These are phyloP conservation scores for Alloteropsis semialata DNA, from an alignment of 176 grass and related monocot species.

Conservation along the genomic window DNA sequence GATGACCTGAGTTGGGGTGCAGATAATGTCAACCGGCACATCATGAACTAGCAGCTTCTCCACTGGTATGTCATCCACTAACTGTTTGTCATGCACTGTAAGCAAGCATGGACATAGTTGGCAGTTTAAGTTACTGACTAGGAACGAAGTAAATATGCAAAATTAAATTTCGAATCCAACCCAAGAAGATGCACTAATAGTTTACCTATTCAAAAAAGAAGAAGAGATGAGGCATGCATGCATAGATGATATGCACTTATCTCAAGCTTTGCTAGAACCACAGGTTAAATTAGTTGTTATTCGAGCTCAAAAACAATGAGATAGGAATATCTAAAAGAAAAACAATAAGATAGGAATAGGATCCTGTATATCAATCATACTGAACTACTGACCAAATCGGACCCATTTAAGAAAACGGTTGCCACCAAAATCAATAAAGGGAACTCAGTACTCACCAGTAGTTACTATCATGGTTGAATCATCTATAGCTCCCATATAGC, in stretches of 20 bases:
- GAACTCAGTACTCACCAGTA: slow-evolving; percentile 60
- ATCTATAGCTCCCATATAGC: slow-evolving; percentile 89
- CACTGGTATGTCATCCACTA: slow-evolving; percentile 85
- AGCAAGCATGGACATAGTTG: slow-evolving; percentile 2
- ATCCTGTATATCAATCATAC: slow-evolving; percentile 4
- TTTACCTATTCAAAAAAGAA: slow-evolving; percentile 6
- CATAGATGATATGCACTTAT: background rate
- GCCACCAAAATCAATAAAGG: slow-evolving; percentile 13
- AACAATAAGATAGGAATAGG: background rate
- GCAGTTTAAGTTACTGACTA: background rate
- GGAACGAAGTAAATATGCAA: background rate
- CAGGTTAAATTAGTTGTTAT: background rate
- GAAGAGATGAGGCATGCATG: background rate
- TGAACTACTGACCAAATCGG: background rate
- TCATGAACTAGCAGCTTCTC: slow-evolving; percentile 93
- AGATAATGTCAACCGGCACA: slow-evolving; percentile 89
- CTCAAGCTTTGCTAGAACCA: background rate
- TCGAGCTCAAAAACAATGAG: background rate
- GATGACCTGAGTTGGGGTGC: slow-evolving; percentile 89
- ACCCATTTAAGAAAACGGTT: background rate
- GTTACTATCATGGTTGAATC: slow-evolving; percentile 90
- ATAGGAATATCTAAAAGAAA: background rate
- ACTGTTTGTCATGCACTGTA: slow-evolving; percentile 93
- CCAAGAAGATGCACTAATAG: background rate
- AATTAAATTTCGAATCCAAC: background rate